Conservation (phyloP, 495 filamentous ascomycete genomes). For the Venustampulla echinocandica region DNA sequence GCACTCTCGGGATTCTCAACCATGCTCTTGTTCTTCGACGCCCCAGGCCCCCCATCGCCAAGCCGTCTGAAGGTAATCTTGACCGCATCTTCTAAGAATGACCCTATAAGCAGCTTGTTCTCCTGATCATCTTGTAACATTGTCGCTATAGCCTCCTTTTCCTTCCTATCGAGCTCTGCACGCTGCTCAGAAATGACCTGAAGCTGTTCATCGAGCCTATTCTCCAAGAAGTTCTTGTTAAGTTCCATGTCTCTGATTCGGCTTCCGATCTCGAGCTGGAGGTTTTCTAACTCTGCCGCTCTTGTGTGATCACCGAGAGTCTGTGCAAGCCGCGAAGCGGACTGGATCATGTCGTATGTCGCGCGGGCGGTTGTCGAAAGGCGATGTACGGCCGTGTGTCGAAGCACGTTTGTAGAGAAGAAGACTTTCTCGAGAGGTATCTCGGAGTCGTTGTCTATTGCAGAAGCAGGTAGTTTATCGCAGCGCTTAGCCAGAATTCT, state of each 20-base stretch:
- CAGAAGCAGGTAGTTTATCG: constrained; percentile 23
- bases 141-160: constrained; percentile 23
- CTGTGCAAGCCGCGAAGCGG: constrained; percentile 23
- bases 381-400: constrained; percentile 31
- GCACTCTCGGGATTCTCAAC: no score
- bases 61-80: constrained; percentile 23
- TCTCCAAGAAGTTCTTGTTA: constrained; percentile 33
- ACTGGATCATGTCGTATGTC: constrained; percentile 26
- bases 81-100: constrained; percentile 28
- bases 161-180: constrained; percentile 27
- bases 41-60: constrained; percentile 5
- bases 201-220: constrained; percentile 22
- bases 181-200: constrained; percentile 24
- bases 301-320: constrained; percentile 26
- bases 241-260: constrained; percentile 33
- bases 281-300: constrained; percentile 28
- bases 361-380: constrained; percentile 24
- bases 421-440: constrained; percentile 21
- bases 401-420: constrained; percentile 24
- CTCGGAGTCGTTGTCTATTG: constrained; percentile 7
- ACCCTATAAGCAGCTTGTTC: constrained; percentile 28
- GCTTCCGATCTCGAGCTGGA: constrained; percentile 27
- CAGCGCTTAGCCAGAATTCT: constrained; percentile 19
- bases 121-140: constrained; percentile 26
- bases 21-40: constrained; percentile 2